Percentiles rank a stretch among this genome's conserved stretches.
phyloP scores from a whole-genome alignment of 305 asterid species.

The Withania somnifera region DNA sequence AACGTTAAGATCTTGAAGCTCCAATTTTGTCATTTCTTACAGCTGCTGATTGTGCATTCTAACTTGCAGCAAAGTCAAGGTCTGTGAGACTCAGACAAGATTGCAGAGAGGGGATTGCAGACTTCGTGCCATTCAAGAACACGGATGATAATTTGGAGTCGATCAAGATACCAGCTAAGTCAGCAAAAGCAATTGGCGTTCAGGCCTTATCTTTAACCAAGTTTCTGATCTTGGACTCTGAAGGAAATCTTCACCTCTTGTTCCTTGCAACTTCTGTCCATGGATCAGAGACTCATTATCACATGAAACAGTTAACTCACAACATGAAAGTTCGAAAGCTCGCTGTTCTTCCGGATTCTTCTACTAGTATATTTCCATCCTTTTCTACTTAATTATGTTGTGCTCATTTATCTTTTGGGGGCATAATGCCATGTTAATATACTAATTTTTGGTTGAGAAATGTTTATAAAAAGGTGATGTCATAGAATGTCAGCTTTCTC shows the following conservation, averaged over 20 bases:
- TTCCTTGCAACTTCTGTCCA: conserved; percentile 32
- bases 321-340: conserved; percentile 52
- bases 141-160: conserved; percentile 24
- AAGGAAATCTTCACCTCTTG: conserved; percentile 57
- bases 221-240: conserved; percentile 59
- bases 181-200: conserved; percentile 51
- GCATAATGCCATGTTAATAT: not conserved
- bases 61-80: conserved; percentile 72
- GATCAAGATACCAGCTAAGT: conserved; percentile 25
- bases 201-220: conserved; percentile 46
- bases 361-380: conserved; percentile 22
- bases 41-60: conserved; percentile 63
- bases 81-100: conserved; percentile 57
- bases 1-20: conserved; percentile 18
- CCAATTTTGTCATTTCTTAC: conserved; percentile 26
- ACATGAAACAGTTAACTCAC: conserved; percentile 38
- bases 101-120: conserved; percentile 40
- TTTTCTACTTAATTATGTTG: not conserved
- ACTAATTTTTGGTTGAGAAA: not conserved
- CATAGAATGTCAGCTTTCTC: not conserved
- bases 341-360: conserved; percentile 52
- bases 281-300: conserved; percentile 31
- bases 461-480: not conserved
- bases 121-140: conserved; percentile 44
- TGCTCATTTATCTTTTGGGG: not conserved